Conservation (phyloP, 768 basidiomycete genomes). For the Tephrocybe sp. region DNA sequence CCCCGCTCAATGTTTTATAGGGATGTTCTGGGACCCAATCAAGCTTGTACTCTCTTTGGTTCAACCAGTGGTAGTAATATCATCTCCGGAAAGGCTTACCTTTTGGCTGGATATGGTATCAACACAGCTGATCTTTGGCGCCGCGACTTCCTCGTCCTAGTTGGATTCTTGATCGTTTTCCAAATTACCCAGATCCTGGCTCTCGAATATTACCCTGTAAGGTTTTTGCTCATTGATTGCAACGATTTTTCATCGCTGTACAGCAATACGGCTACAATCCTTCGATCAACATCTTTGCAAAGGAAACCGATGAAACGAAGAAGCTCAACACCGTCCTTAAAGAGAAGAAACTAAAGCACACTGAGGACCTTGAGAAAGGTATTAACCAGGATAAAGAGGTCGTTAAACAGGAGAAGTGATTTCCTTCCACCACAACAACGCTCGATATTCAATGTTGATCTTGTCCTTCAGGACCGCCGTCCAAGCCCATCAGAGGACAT, state of each 20-base stretch:
- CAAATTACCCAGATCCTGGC: slow-evolving; percentile 64
- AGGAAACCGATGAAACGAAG: slow-evolving; percentile 52
- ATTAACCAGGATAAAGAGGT: slow-evolving; percentile 3
- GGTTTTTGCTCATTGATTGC: slow-evolving; percentile 23
- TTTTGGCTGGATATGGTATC: slow-evolving; percentile 53
- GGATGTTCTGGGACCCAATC: slow-evolving; percentile 56
- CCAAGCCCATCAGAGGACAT: slow-evolving; percentile 44
- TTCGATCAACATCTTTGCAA: slow-evolving; percentile 57
- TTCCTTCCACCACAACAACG: too few species aligned
- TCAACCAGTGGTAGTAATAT: slow-evolving; percentile 49
- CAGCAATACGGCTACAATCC: slow-evolving; percentile 50
- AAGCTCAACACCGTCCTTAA: slow-evolving; percentile 50
- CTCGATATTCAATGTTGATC: too few species aligned
- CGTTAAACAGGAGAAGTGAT: slow-evolving; percentile 11
- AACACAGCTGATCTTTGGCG: slow-evolving; percentile 56
- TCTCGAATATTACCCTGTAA: slow-evolving; percentile 63
- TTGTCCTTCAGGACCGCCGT: slow-evolving; percentile 23
- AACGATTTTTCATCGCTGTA: not conserved
- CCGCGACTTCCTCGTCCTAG: slow-evolving; percentile 64
- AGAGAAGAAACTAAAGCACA: slow-evolving; percentile 46
- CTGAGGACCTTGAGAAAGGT: slow-evolving; percentile 27
- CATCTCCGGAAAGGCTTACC: slow-evolving; percentile 61
- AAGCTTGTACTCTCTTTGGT: slow-evolving; percentile 76
- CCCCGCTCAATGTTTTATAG: slow-evolving; percentile 28
- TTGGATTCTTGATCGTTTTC: slow-evolving; percentile 71